Base-by-base conservation (phyloP, 2,329 filamentous ascomycete genomes). In the Penicillium sp. region DNA sequence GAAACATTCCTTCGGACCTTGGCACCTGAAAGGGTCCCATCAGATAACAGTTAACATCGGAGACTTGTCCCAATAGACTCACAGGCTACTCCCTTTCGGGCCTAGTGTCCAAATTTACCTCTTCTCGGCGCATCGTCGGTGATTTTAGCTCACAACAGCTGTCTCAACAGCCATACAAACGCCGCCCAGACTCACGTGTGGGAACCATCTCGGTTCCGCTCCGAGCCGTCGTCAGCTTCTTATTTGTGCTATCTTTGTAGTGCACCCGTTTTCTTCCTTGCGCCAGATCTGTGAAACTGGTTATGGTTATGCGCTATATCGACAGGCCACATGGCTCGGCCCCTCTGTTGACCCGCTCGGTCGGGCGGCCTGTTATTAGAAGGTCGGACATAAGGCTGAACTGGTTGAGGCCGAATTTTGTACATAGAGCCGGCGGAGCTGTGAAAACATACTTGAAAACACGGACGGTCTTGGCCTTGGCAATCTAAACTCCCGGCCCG, bases 41-140 rank as follows among this genome's bases (percentile, higher is more conserved):
- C 58, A 54, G 58, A 60, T 60, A 49, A 58, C 48, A 53, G 39
- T 47, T 38, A n/a, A 21, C 14, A 16, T 38, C 32, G 48, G 53
- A n/a, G 29, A 4, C 13, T 45, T 52, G 22, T 22, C 39, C 55
- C 6, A 2, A 52, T 7, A 13, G 31, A 16, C 29, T 40, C 4
- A n/a, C 29, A 27, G 9, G 18, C 21, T 16, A 40, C 18, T 41
- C 14, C n/a, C 38, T 36, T 29, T 18, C 6, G 4, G 9, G 34
- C n/a, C 29, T 50, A 50, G 56, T 18, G 43, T 13, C n/a, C 10
- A 2, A 2, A 36, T n/a, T 4, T 24, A 18, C 27, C 32, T 29
- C 21, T n/a, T 5, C 10, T 40, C 51, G 57, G 57, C 0, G 24
- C 4, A 42, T 45, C n/a, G 10, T 59, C 57, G 57, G 57, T n/a